Evolutionary conservation across 208 protist genomes (phyloP).

Genomic region (Endotrypanum monterogeii): DNA sequence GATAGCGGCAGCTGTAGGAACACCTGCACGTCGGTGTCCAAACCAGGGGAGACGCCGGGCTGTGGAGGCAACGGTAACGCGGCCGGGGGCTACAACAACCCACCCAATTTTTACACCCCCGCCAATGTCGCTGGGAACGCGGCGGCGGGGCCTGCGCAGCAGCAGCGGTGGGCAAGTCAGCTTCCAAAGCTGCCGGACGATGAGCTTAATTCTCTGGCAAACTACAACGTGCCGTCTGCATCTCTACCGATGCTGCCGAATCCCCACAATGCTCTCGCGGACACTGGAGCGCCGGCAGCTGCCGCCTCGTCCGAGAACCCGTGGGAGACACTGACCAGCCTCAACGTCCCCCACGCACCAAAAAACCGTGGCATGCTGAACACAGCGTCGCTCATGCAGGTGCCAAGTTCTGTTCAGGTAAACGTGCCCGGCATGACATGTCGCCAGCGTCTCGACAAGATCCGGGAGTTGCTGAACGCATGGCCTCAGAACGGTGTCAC

Average conservation of each 20-base stretch:
- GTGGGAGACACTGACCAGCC: slow-evolving; percentile 47
- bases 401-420: slow-evolving; percentile 56
- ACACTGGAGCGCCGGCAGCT: neutral
- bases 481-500: slow-evolving; percentile 60
- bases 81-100: neutral
- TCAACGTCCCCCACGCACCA: slow-evolving; percentile 52
- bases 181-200: slow-evolving; percentile 59
- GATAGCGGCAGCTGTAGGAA: slow-evolving; percentile 15
- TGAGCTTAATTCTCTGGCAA: slow-evolving; percentile 49
- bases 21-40: slow-evolving; percentile 7
- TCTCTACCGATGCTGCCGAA: slow-evolving; percentile 17
- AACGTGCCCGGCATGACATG: slow-evolving; percentile 55
- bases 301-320: slow-evolving; percentile 23
- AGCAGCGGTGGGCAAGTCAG: slow-evolving; percentile 30
- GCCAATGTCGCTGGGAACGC: slow-evolving; percentile 1
- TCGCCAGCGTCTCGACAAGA: slow-evolving; percentile 42
- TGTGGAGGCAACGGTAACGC: slow-evolving; percentile 4
- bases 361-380: slow-evolving; percentile 12
- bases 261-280: neutral
- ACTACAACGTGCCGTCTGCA: slow-evolving; percentile 49
- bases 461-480: slow-evolving; percentile 52
- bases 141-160: neutral
- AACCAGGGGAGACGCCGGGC: neutral
- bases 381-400: slow-evolving; percentile 13
- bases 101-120: neutral